These are phyloP conservation scores for Penicillium pulvis DNA, from an alignment of 495 filamentous ascomycete species.

Conservation along the genomic window DNA sequence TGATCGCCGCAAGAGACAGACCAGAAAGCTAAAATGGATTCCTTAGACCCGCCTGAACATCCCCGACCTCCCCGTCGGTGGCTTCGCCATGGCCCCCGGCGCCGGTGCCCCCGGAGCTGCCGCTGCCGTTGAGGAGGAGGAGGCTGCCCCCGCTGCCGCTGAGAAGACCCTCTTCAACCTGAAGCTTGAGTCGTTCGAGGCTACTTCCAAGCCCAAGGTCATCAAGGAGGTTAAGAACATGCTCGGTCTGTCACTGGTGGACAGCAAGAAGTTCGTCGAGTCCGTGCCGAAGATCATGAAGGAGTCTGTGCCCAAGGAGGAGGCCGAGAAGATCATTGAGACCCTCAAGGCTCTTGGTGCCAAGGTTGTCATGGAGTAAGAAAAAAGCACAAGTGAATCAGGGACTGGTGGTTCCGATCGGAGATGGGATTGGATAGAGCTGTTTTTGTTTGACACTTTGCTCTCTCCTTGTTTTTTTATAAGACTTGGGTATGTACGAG, in stretches of 20 bases:
- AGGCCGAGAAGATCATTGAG: conserved; percentile 97
- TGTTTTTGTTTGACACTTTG: conserved; percentile 23
- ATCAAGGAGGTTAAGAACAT: conserved; percentile 99
- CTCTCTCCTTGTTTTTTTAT: conserved; percentile 25
- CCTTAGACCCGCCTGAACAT: conserved; percentile 92
- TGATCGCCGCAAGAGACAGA: not conserved
- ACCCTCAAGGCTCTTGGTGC: conserved; percentile 90
- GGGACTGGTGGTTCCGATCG: not conserved
- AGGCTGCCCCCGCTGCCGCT: conserved; percentile 73
- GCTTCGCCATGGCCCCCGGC: conserved; percentile 69
- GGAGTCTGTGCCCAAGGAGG: conserved; percentile 97
- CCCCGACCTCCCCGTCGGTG: conserved; percentile 92
- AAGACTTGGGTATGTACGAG: conserved; percentile 19
- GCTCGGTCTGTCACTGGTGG: conserved; percentile 92
- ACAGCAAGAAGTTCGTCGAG: conserved; percentile 99
- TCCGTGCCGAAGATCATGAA: conserved; percentile 96
- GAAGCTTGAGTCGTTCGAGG: conserved; percentile 87
- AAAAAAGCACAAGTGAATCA: conserved; percentile 10
- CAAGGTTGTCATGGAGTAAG: conserved; percentile 86
- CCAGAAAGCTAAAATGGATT: conserved; percentile 12
- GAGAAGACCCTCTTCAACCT: conserved; percentile 98
- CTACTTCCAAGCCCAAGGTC: conserved; percentile 89
- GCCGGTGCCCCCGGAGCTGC: conserved; percentile 59
- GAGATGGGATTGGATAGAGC: conserved; percentile 19
- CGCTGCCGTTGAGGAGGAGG: conserved; percentile 80